Evolutionary conservation across 495 filamentous ascomycete genomes (phyloP).

Genomic region (Penicillium antarcticum): DNA sequence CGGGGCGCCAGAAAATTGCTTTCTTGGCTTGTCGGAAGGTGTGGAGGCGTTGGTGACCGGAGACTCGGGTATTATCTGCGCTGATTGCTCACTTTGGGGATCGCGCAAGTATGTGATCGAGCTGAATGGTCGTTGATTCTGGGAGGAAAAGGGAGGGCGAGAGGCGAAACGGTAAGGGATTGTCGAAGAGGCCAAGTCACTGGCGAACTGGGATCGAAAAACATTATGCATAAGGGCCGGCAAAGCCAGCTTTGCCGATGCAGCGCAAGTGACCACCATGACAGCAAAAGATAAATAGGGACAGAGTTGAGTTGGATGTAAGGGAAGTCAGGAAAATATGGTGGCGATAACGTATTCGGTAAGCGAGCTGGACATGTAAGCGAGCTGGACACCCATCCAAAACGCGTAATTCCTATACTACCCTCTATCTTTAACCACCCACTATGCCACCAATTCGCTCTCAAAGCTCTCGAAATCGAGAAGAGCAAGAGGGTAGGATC

Average conservation of each 20-base stretch:
- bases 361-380: too few species aligned
- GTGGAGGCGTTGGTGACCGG: background rate
- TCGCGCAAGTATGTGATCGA: background rate
- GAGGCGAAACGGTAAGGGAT: slow-evolving; percentile 1
- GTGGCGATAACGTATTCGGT: slow-evolving; percentile 6
- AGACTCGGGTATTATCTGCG: background rate
- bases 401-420: too few species aligned
- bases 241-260: slow-evolving; percentile 23
- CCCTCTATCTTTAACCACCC: too few species aligned
- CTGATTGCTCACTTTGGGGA: background rate
- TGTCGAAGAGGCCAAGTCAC: slow-evolving; percentile 4
- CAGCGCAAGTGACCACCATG: slow-evolving; percentile 22
- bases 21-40: background rate
- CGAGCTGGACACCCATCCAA: too few species aligned
- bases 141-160: slow-evolving; percentile 1
- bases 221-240: slow-evolving; percentile 20
- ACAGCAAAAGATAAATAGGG: background rate
- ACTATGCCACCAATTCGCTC: too few species aligned
- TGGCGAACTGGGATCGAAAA: slow-evolving; percentile 23
- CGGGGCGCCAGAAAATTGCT: background rate
- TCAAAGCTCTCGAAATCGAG: too few species aligned
- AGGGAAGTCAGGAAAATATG: slow-evolving; percentile 1
- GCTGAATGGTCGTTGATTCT: slow-evolving; percentile 11
- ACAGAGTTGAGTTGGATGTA: background rate
- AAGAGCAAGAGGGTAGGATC: too few species aligned